A percentile compares a stretch with the other conserved stretches of the same genome.
Evolutionary conservation across 176 grass and related monocot genomes (phyloP).

Genomic region (Avena insularis): DNA sequence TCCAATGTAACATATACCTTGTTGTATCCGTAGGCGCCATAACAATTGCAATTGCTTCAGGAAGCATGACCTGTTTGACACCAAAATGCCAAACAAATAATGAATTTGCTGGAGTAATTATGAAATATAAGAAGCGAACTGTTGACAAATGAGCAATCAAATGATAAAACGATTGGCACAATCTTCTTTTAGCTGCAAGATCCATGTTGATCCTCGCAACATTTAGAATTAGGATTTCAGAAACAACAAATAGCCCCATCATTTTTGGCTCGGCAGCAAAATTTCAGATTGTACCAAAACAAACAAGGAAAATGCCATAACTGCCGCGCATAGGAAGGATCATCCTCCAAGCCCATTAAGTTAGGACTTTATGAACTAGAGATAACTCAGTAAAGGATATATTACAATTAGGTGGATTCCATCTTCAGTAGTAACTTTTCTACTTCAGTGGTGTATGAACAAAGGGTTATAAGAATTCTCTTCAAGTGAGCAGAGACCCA

Average conservation of each 20-base stretch:
- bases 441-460: no score
- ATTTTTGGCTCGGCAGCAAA: neutral
- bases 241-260: neutral
- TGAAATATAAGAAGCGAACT: conserved; percentile 32
- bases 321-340: neutral
- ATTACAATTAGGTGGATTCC: neutral
- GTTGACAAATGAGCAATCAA: conserved; percentile 33
- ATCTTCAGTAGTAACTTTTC: no score
- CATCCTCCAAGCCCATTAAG: neutral
- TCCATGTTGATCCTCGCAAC: neutral
- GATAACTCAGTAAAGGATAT: neutral
- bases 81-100: conserved; percentile 21
- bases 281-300: conserved; percentile 16
- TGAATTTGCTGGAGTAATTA: conserved; percentile 26
- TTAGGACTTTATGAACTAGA: conserved; percentile 15
- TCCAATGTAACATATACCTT: conserved; percentile 59
- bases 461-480: no score
- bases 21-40: conserved; percentile 97
- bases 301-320: conserved; percentile 25
- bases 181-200: neutral
- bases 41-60: conserved; percentile 99
- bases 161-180: neutral
- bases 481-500: no score
- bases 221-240: conserved; percentile 9
- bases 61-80: conserved; percentile 86